Conservation (phyloP, 2,329 filamentous ascomycete genomes). For the Sporothrix curviconia region DNA sequence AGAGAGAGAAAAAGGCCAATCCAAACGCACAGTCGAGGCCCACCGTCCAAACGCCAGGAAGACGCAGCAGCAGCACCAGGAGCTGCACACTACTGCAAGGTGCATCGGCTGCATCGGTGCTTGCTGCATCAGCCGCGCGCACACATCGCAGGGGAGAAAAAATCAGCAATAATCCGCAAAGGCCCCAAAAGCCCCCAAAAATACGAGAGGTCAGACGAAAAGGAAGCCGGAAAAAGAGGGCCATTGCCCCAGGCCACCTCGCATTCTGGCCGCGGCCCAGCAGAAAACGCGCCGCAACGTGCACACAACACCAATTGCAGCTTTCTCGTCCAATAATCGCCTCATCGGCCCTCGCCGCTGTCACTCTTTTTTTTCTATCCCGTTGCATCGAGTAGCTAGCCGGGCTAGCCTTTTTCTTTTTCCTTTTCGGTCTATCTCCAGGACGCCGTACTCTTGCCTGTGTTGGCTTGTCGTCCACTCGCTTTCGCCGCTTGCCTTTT, state of each 20-base stretch:
- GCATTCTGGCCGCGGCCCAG: not conserved
- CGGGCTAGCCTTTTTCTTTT: not conserved
- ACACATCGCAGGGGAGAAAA: not conserved
- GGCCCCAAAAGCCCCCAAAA: not conserved
- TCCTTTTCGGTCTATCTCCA: not conserved
- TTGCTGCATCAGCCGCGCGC: not conserved
- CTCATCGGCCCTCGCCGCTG: not conserved
- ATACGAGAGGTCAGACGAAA: not conserved
- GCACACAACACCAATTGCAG: slow-evolving; percentile 1
- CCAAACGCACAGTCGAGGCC: slow-evolving; percentile 4
- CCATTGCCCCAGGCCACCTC: not conserved
- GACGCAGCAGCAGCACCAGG: slow-evolving; percentile 3
- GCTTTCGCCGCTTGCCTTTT: not conserved
- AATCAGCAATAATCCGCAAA: too few relatives aligned
- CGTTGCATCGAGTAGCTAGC: not conserved
- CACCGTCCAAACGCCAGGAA: slow-evolving; percentile 2
- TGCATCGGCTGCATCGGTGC: slow-evolving; percentile 10
- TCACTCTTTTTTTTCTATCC: not conserved
- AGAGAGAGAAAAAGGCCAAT: too few relatives aligned
- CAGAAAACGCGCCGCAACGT: slow-evolving; percentile 5
- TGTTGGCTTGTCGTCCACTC: not conserved
- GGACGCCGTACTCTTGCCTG: not conserved
- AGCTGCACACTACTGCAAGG: slow-evolving; percentile 11
- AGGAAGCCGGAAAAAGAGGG: not conserved
- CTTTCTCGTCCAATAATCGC: slow-evolving; percentile 6